phyloP scores from a whole-genome alignment of 2,329 filamentous ascomycete species.

The Ophiostoma pallidulum region DNA sequence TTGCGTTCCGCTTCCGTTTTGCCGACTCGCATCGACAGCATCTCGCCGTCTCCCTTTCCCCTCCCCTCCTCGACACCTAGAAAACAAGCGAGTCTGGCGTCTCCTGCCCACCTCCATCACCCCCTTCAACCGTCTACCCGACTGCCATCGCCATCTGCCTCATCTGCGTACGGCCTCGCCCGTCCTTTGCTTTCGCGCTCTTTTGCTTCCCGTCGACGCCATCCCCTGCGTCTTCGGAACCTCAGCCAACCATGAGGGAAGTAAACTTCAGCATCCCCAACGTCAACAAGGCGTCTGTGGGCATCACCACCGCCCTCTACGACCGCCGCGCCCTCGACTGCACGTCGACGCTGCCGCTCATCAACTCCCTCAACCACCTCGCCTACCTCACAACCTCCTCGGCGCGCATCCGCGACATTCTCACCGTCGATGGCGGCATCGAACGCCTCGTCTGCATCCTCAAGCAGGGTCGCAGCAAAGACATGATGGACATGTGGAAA shows the following conservation, averaged over 20 bases:
- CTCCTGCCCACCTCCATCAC: not conserved
- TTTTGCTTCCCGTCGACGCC: slow-evolving; percentile 1
- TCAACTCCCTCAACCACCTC: slow-evolving; percentile 98
- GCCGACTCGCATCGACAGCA: too few species aligned
- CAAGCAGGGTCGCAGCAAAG: slow-evolving; percentile 92
- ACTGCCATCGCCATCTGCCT: not conserved
- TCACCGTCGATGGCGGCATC: slow-evolving; percentile 97
- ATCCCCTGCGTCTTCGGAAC: slow-evolving; percentile 3
- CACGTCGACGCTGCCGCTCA: slow-evolving; percentile 92
- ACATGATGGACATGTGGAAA: slow-evolving; percentile 99
- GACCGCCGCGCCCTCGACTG: slow-evolving; percentile 96
- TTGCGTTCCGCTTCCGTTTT: not conserved
- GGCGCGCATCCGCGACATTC: slow-evolving; percentile 90
- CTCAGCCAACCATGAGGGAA: slow-evolving; percentile 66
- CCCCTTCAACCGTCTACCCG: not conserved
- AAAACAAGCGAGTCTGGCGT: not conserved
- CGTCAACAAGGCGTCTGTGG: slow-evolving; percentile 92
- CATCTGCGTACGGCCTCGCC: not conserved
- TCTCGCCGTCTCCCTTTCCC: too few species aligned
- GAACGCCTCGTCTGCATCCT: slow-evolving; percentile 94
- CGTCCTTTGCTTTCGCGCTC: not conserved
- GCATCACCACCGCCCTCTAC: slow-evolving; percentile 96
- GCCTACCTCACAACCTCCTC: slow-evolving; percentile 98
- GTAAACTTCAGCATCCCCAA: slow-evolving; percentile 99
- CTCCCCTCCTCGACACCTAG: not conserved